These are phyloP conservation scores for Apophysomyces ossiformis DNA, from an alignment of 371 early-diverging fungal genomes.

Conservation along the genomic window DNA sequence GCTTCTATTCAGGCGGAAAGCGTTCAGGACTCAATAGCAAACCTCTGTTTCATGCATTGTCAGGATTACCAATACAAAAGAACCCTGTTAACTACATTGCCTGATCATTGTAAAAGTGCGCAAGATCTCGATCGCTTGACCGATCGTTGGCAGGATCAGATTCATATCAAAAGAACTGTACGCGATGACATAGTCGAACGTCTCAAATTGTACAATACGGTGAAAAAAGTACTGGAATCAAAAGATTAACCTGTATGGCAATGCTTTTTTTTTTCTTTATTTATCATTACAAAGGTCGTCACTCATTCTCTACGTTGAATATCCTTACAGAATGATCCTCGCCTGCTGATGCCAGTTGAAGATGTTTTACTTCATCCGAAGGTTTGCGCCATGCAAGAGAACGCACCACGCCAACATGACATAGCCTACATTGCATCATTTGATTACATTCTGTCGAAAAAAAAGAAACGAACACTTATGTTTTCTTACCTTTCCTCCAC, in stretches of 20 bases:
- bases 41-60: conserved; percentile 6
- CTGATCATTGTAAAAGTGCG: neutral
- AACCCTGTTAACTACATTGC: conserved; percentile 11
- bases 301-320: conserved; percentile 51
- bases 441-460: neutral
- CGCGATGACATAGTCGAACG: conserved; percentile 13
- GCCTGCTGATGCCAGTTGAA: conserved; percentile 73
- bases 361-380: conserved; percentile 15
- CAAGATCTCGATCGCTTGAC: neutral
- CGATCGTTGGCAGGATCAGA: neutral
- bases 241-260: conserved; percentile 8
- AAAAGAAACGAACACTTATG: neutral
- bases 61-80: conserved; percentile 13
- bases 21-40: conserved; percentile 5
- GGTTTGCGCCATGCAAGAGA: conserved; percentile 67
- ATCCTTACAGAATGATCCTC: conserved; percentile 79
- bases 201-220: conserved; percentile 14
- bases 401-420: conserved; percentile 69
- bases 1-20: conserved; percentile 18
- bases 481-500: conserved; percentile 53
- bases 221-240: conserved; percentile 12
- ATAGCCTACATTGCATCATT: conserved; percentile 33
- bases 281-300: neutral
- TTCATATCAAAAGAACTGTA: neutral
- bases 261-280: neutral